Conservation (phyloP, 768 basidiomycete genomes). For the Austroboletus eburneus region DNA sequence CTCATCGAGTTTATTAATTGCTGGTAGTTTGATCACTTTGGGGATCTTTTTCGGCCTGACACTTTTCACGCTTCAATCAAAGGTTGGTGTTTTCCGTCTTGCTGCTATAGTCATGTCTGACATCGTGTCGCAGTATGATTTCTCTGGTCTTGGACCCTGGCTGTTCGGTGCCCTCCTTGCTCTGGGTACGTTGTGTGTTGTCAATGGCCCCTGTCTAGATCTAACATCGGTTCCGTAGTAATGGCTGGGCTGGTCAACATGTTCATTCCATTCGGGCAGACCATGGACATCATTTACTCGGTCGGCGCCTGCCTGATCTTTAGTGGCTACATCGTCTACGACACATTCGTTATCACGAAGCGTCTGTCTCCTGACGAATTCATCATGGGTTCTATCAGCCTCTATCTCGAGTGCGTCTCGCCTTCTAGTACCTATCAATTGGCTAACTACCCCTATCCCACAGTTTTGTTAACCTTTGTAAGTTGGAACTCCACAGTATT, state of each 20-base stretch:
- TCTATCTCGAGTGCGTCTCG: constrained; percentile 85
- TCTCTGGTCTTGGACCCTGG: constrained; percentile 88
- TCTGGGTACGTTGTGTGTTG: constrained; percentile 45
- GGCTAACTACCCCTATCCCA: constrained; percentile 15
- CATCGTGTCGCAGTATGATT: constrained; percentile 67
- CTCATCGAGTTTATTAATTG: constrained; percentile 7
- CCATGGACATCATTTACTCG: constrained; percentile 79
- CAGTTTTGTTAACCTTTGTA: constrained; percentile 86
- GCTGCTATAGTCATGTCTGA: not conserved
- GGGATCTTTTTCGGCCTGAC: constrained; percentile 94
- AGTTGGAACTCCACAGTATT: constrained; percentile 28
- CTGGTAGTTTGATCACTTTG: constrained; percentile 70
- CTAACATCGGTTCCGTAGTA: constrained; percentile 36
- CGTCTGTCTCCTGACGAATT: constrained; percentile 90
- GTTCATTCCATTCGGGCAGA: constrained; percentile 82
- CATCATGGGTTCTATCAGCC: constrained; percentile 83
- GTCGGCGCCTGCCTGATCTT: constrained; percentile 77
- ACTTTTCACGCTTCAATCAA: constrained; percentile 91
- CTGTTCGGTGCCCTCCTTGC: constrained; percentile 83
- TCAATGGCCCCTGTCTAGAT: not conserved
- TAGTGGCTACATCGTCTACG: constrained; percentile 87
- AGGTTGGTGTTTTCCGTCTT: constrained; percentile 42
- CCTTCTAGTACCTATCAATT: not conserved
- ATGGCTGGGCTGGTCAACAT: constrained; percentile 80
- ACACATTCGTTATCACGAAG: constrained; percentile 88